These are phyloP conservation scores for Botrytis pseudocinerea DNA, from an alignment of 2,329 filamentous ascomycete species.

Conservation along the genomic window DNA sequence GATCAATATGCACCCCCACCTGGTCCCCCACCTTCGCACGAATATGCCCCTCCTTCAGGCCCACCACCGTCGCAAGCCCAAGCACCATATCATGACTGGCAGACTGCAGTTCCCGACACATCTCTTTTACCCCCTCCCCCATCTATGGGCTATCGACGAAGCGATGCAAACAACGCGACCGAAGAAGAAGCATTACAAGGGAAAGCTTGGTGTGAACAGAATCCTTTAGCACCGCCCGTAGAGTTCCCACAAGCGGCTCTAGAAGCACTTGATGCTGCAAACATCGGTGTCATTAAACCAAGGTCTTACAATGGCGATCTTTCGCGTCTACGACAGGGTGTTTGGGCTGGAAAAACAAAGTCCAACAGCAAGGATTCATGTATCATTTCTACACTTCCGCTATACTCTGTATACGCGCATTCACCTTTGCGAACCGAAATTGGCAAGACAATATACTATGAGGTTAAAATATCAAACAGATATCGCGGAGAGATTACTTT, in stretches of 20 bases:
- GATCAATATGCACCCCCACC: conserved; percentile 27
- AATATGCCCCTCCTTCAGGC: conserved; percentile 44
- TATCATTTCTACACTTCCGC: conserved; percentile 66
- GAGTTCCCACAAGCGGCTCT: conserved; percentile 49
- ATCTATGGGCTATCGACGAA: conserved; percentile 63
- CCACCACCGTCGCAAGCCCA: conserved; percentile 41
- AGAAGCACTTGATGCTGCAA: conserved; percentile 51
- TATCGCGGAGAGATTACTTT: conserved; percentile 49
- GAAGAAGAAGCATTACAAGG: conserved; percentile 64
- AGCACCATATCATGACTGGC: conserved; percentile 64
- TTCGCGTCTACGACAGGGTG: conserved; percentile 49
- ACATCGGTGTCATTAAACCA: conserved; percentile 57
- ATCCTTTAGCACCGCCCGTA: conserved; percentile 59
- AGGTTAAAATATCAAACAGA: conserved; percentile 58
- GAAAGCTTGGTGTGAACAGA: conserved; percentile 62
- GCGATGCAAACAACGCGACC: conserved; percentile 69
- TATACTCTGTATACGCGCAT: conserved; percentile 64
- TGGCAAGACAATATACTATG: conserved; percentile 68
- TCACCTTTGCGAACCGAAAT: conserved; percentile 51
- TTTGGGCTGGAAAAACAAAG: conserved; percentile 51
- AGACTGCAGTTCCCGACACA: conserved; percentile 69
- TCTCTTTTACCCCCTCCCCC: conserved; percentile 72
- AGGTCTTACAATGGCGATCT: conserved; percentile 51
- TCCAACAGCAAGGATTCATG: conserved; percentile 58
- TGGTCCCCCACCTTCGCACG: conserved; percentile 42